Percentiles rank a stretch among this genome's conserved stretches.
These are phyloP conservation scores for Triangularia verruculosa DNA, from an alignment of 2,329 filamentous ascomycete species.

Conservation along the genomic window DNA sequence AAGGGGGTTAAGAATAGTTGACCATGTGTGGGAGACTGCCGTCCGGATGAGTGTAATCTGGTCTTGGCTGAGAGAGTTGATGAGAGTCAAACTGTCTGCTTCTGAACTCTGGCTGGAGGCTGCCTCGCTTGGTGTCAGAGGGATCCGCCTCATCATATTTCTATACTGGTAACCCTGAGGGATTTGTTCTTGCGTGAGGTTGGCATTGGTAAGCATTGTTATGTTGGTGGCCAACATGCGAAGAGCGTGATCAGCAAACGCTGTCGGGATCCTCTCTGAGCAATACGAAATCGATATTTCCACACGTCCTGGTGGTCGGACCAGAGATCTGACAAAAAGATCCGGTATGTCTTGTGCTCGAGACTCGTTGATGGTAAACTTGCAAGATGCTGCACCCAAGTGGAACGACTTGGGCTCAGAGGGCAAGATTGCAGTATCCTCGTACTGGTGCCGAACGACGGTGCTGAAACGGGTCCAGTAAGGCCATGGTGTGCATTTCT, in stretches of 20 bases:
- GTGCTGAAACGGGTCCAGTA: constrained; percentile 54
- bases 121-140: constrained; percentile 34
- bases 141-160: constrained; percentile 40
- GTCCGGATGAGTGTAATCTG: constrained; percentile 42
- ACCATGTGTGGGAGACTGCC: constrained; percentile 45
- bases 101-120: neutral
- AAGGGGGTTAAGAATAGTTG: constrained; percentile 41
- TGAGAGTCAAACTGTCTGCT: constrained; percentile 22
- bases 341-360: constrained; percentile 43
- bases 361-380: constrained; percentile 42
- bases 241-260: constrained; percentile 45
- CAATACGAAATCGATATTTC: constrained; percentile 47
- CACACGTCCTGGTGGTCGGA: constrained; percentile 36
- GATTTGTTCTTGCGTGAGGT: constrained; percentile 45
- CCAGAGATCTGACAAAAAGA: constrained; percentile 44
- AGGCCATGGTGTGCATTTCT: constrained; percentile 53
- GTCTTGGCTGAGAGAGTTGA: constrained; percentile 36
- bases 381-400: constrained; percentile 46
- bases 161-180: constrained; percentile 44
- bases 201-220: constrained; percentile 44
- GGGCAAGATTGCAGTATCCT: constrained; percentile 37
- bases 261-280: constrained; percentile 40
- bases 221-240: constrained; percentile 46
- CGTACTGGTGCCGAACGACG: constrained; percentile 50
- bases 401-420: constrained; percentile 40